Conservation (phyloP, 2,329 filamentous ascomycete species). For the Arthroderma sp. region DNA sequence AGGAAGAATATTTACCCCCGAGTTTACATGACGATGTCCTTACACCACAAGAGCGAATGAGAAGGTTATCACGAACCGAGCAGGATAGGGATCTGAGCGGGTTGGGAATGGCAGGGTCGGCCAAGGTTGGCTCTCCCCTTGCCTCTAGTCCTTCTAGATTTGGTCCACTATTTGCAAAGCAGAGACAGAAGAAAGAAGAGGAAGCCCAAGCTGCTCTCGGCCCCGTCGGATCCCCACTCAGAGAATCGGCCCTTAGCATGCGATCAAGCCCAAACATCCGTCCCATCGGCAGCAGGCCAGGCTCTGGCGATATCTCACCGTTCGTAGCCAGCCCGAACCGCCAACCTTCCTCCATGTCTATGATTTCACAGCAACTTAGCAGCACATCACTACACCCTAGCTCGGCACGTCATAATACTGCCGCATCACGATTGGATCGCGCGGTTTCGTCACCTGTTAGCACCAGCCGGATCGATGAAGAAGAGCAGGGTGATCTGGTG, state of each 20-base stretch:
- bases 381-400: slow-evolving; percentile 31
- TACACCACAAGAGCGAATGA: slow-evolving; percentile 47
- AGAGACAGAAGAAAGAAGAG: slow-evolving; percentile 38
- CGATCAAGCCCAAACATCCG: slow-evolving; percentile 39
- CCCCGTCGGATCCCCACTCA: slow-evolving; percentile 53
- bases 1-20: slow-evolving; percentile 77
- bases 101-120: slow-evolving; percentile 35
- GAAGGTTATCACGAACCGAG: slow-evolving; percentile 46
- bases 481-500: slow-evolving; percentile 34
- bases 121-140: slow-evolving; percentile 42
- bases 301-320: slow-evolving; percentile 36
- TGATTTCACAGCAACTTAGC: slow-evolving; percentile 46
- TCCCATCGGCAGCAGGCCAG: slow-evolving; percentile 35
- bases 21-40: slow-evolving; percentile 51
- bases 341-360: slow-evolving; percentile 46
- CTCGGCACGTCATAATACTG: slow-evolving; percentile 23
- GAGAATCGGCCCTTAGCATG: slow-evolving; percentile 44
- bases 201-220: slow-evolving; percentile 40
- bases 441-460: slow-evolving; percentile 33
- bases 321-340: slow-evolving; percentile 43
- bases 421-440: slow-evolving; percentile 28
- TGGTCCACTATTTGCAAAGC: slow-evolving; percentile 44
- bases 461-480: slow-evolving; percentile 36
- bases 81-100: slow-evolving; percentile 40
- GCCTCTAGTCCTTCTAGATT: slow-evolving; percentile 51